Evolutionary conservation across 2,329 filamentous ascomycete species (phyloP).

Genomic region (Trichoderma harzianum): DNA sequence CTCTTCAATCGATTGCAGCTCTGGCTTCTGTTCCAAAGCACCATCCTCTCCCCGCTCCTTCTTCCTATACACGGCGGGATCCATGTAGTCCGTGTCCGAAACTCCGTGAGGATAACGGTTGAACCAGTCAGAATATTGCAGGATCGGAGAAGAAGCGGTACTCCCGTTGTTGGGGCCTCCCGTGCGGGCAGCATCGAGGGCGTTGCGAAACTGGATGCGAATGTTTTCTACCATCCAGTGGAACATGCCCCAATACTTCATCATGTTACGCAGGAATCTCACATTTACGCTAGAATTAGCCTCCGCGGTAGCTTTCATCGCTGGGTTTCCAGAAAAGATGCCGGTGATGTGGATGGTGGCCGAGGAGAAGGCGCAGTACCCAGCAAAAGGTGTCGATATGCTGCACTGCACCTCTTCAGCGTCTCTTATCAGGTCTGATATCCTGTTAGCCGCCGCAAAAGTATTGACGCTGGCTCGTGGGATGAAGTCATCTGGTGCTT

Average conservation of each 20-base stretch:
- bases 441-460: slow-evolving; percentile 78
- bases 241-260: slow-evolving; percentile 98
- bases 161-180: slow-evolving; percentile 53
- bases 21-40: slow-evolving; percentile 81
- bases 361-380: slow-evolving; percentile 90
- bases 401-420: slow-evolving; percentile 65
- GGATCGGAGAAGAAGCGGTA: slow-evolving; percentile 60
- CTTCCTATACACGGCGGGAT: slow-evolving; percentile 63
- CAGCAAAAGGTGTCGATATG: slow-evolving; percentile 86
- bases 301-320: slow-evolving; percentile 74
- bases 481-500: slow-evolving; percentile 75
- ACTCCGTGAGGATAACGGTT: slow-evolving; percentile 91
- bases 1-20: slow-evolving; percentile 91
- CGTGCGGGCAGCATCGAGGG: slow-evolving; percentile 74
- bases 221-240: slow-evolving; percentile 94
- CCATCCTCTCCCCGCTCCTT: slow-evolving; percentile 82
- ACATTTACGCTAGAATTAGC: slow-evolving; percentile 83
- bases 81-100: slow-evolving; percentile 77
- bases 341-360: slow-evolving; percentile 93
- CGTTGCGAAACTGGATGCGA: slow-evolving; percentile 80
- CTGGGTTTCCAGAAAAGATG: slow-evolving; percentile 79
- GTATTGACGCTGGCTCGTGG: slow-evolving; percentile 71
- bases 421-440: slow-evolving; percentile 79
- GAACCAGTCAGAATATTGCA: slow-evolving; percentile 98
- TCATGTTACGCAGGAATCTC: slow-evolving; percentile 89